phyloP scores from a whole-genome alignment of 768 basidiomycete genomes.

The Phanerochaete sordida region DNA sequence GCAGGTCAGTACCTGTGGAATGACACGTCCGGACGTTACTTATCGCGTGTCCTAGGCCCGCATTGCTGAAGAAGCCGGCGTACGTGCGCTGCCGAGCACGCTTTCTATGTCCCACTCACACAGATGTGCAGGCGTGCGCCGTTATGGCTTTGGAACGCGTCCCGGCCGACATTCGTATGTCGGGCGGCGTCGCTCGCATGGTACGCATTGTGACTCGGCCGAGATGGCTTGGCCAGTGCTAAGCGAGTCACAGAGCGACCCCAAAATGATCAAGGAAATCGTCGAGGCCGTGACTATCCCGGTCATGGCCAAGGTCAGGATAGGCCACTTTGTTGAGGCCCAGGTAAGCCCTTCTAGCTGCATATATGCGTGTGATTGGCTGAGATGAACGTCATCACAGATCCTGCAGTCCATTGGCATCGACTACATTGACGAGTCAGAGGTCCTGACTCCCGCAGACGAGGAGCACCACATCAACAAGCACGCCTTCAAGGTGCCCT shows the following conservation, averaged over 20 bases:
- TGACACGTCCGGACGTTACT: not conserved
- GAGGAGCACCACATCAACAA: slow-evolving; percentile 97
- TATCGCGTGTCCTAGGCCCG: slow-evolving; percentile 56
- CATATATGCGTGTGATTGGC: not conserved
- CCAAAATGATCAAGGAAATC: slow-evolving; percentile 95
- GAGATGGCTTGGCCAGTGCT: not conserved
- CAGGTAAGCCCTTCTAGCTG: slow-evolving; percentile 51
- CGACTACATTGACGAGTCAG: slow-evolving; percentile 95
- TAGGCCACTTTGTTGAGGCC: slow-evolving; percentile 97
- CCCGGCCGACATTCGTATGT: slow-evolving; percentile 88
- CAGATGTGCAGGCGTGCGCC: slow-evolving; percentile 62
- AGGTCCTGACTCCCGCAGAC: slow-evolving; percentile 94
- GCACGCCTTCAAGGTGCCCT: slow-evolving; percentile 90
- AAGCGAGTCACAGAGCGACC: slow-evolving; percentile 67
- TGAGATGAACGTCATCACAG: slow-evolving; percentile 34
- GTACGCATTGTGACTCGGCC: slow-evolving; percentile 37
- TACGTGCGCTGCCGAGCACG: not conserved
- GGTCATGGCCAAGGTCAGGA: slow-evolving; percentile 94
- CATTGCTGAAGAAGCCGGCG: slow-evolving; percentile 93
- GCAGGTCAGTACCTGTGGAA: slow-evolving; percentile 33
- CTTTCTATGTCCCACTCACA: not conserved
- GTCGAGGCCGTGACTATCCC: slow-evolving; percentile 93
- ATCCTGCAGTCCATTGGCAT: slow-evolving; percentile 92
- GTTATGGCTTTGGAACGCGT: slow-evolving; percentile 97
- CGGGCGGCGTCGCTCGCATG: slow-evolving; percentile 97